Conservation (phyloP, 2,329 filamentous ascomycete species). For the Fusarium concolor region DNA sequence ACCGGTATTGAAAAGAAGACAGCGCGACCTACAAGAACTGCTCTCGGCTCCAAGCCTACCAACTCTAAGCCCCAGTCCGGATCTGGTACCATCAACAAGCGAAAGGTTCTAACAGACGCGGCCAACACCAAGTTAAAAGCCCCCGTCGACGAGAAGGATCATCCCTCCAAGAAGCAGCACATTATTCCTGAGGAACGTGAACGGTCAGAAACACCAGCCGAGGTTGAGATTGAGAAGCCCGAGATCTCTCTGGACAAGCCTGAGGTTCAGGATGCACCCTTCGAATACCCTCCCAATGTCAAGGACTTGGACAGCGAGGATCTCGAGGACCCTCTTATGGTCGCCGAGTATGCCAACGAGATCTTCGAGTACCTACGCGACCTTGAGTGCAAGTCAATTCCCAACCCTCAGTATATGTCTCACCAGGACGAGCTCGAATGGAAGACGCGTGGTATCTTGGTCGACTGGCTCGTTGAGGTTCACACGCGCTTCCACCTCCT, state of each 20-base stretch:
- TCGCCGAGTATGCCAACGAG: conserved; percentile 94
- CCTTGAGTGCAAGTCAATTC: conserved; percentile 81
- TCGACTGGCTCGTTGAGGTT: conserved; percentile 98
- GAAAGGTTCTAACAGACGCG: conserved; percentile 67
- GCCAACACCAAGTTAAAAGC: conserved; percentile 68
- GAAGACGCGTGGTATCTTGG: conserved; percentile 97
- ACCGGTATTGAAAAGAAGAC: conserved; percentile 81
- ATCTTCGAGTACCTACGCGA: conserved; percentile 96
- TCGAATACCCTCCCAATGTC: conserved; percentile 48
- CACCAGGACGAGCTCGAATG: conserved; percentile 96
- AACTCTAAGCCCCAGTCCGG: conserved; percentile 80
- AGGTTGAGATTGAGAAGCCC: conserved; percentile 30
- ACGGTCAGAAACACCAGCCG: conserved; percentile 55
- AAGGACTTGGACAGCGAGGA: conserved; percentile 87
- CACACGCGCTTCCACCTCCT: conserved; percentile 96
- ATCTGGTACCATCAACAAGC: conserved; percentile 78
- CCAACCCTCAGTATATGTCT: conserved; percentile 94
- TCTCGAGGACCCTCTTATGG: conserved; percentile 94
- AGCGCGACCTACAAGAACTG: conserved; percentile 70
- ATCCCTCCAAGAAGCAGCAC: conserved; percentile 74
- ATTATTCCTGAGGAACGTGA: conserved; percentile 22
- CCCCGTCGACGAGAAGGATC: conserved; percentile 72
- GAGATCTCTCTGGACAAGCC: conserved; percentile 26
- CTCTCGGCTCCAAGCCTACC: conserved; percentile 72
- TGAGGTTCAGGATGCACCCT: conserved; percentile 22